These are phyloP conservation scores for Tricholoma hemisulphureum DNA, from an alignment of 768 basidiomycete species.

Conservation along the genomic window DNA sequence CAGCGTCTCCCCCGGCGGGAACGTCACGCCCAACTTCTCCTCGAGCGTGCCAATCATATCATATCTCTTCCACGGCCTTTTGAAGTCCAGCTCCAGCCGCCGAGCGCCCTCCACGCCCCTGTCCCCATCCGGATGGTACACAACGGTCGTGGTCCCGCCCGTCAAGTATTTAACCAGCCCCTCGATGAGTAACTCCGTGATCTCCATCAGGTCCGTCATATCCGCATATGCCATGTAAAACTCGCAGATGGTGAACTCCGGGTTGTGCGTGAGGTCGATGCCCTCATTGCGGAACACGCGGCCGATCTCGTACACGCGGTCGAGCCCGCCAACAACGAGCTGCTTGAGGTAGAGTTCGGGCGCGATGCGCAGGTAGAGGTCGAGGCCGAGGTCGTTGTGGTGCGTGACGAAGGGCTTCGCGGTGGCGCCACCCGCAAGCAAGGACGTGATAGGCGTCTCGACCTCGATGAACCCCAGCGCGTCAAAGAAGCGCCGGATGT, in stretches of 20 bases:
- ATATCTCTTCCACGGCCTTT: conserved; percentile 95
- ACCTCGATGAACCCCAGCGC: conserved; percentile 95
- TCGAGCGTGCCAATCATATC: conserved; percentile 98
- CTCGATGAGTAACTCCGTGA: conserved; percentile 88
- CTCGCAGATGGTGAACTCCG: conserved; percentile 99
- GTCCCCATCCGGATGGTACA: conserved; percentile 93
- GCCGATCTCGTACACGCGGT: conserved; percentile 98
- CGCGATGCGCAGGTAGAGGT: conserved; percentile 95
- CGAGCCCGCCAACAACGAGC: conserved; percentile 94
- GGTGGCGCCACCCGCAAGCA: conserved; percentile 95
- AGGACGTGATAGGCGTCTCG: conserved; percentile 97
- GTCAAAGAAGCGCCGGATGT: conserved; percentile 88
- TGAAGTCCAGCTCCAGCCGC: conserved; percentile 78
- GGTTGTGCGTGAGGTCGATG: conserved; percentile 98
- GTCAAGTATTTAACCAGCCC: conserved; percentile 88
- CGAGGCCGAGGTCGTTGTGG: conserved; percentile 96
- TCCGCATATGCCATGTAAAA: conserved; percentile 99
- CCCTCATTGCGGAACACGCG: conserved; percentile 98
- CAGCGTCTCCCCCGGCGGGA: conserved; percentile 89
- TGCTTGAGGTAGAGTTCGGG: conserved; percentile 98
- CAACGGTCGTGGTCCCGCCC: conserved; percentile 73
- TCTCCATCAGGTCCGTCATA: conserved; percentile 98
- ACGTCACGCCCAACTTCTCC: conserved; percentile 86
- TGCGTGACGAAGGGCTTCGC: conserved; percentile 99
- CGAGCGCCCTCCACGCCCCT: conserved; percentile 64